Evolutionary conservation across 2,329 filamentous ascomycete genomes (phyloP).

Genomic region (Lasiodiplodia sp.): DNA sequence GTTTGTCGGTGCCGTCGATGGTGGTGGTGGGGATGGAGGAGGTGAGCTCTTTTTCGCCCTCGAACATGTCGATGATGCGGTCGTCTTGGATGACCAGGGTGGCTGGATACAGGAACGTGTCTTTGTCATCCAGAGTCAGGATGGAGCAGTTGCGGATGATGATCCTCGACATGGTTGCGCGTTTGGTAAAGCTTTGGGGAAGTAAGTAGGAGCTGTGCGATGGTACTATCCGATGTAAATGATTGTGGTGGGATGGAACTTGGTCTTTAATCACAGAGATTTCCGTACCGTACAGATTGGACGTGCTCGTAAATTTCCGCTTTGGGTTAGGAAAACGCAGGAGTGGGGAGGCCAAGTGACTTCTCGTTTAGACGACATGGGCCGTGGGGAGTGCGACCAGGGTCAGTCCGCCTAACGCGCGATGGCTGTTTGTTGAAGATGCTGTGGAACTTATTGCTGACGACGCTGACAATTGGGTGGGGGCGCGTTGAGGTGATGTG

Average conservation of each 20-base stretch:
- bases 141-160: conserved; percentile 10
- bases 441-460: not conserved
- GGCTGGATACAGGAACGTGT: conserved; percentile 2
- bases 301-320: conserved; percentile 11
- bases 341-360: conserved; percentile 2
- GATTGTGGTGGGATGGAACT: not conserved
- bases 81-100: conserved; percentile 14
- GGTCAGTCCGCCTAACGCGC: not conserved
- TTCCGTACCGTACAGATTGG: conserved; percentile 7
- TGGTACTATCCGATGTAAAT: not conserved
- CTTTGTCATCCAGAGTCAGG: conserved; percentile 16
- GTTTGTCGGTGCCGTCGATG: conserved; percentile 18
- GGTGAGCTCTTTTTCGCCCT: not conserved
- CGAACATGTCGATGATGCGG: not conserved
- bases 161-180: conserved; percentile 2
- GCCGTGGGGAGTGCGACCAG: conserved; percentile 2
- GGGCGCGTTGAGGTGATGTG: not conserved
- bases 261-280: conserved; percentile 3
- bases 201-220: not conserved
- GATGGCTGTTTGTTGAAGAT: not conserved
- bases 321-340: conserved; percentile 5
- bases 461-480: not conserved
- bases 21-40: not conserved
- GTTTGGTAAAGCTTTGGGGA: not conserved
- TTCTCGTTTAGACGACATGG: not conserved